Conservation (phyloP, 2,329 filamentous ascomycete species). For the Cryphonectria nitschkei region DNA sequence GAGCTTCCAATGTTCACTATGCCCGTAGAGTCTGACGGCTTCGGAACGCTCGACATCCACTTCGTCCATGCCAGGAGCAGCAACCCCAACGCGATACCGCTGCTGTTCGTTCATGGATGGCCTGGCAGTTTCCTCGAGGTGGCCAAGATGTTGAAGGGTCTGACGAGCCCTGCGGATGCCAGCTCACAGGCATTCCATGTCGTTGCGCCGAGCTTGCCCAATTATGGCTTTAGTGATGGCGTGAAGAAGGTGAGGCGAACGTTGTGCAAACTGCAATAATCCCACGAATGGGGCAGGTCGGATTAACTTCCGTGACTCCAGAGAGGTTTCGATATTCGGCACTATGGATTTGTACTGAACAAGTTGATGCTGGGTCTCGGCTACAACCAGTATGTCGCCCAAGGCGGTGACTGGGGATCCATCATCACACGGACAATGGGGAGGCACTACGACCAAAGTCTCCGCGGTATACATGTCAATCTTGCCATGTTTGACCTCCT, state of each 20-base stretch:
- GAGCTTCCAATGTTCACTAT: conserved; percentile 11
- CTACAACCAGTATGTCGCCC: conserved; percentile 47
- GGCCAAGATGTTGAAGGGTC: conserved; percentile 38
- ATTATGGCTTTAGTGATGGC: conserved; percentile 46
- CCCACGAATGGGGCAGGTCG: background rate
- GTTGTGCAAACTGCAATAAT: background rate
- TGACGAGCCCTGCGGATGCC: conserved; percentile 35
- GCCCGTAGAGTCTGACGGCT: conserved; percentile 48
- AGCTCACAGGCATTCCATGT: conserved; percentile 47
- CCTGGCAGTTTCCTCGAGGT: conserved; percentile 46
- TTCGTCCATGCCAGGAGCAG: conserved; percentile 59
- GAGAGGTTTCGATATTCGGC: conserved; percentile 38
- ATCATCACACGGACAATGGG: conserved; percentile 66
- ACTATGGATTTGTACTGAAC: conserved; percentile 39
- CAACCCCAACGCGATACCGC: conserved; percentile 40
- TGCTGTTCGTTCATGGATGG: conserved; percentile 49
- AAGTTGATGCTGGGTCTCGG: conserved; percentile 45
- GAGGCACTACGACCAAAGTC: conserved; percentile 58
- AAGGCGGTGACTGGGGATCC: conserved; percentile 74
- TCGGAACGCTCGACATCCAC: conserved; percentile 64
- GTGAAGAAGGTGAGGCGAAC: conserved; percentile 5
- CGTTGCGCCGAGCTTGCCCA: conserved; percentile 48
- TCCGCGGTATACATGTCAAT: conserved; percentile 66
- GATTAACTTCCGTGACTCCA: conserved; percentile 28
- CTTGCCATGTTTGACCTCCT: conserved; percentile 58